A percentile compares a stretch with the other conserved stretches of the same genome.
phyloP scores from a whole-genome alignment of 805 yeast species.

The Kregervanrija delftensis region DNA sequence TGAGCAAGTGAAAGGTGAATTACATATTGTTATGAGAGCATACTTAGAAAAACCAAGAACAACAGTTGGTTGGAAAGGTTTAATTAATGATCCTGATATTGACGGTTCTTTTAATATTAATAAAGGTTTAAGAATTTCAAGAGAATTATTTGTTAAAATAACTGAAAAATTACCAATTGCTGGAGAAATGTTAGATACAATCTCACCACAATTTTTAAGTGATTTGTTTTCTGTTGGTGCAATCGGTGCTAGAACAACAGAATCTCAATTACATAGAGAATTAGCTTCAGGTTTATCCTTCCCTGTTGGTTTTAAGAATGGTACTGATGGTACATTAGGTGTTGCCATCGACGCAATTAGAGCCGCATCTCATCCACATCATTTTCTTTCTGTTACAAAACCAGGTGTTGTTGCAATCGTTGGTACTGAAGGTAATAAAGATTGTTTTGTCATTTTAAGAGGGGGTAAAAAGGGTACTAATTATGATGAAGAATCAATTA shows the following conservation, averaged over 20 bases:
- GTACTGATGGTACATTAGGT: slow-evolving; percentile 92
- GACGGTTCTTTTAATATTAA: slow-evolving; percentile 90
- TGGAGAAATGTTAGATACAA: slow-evolving; percentile 96
- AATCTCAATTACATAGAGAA: slow-evolving; percentile 95
- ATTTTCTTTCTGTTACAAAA: slow-evolving; percentile 89
- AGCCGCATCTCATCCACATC: slow-evolving; percentile 90
- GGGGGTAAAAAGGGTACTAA: slow-evolving; percentile 95
- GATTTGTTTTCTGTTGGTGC: slow-evolving; percentile 96
- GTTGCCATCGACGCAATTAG: slow-evolving; percentile 93
- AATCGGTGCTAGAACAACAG: slow-evolving; percentile 98
- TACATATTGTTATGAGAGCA: slow-evolving; percentile 92
- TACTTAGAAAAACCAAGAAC: slow-evolving; percentile 97
- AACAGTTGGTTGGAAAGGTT: slow-evolving; percentile 98
- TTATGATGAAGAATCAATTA: slow-evolving; percentile 70
- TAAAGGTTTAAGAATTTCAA: slow-evolving; percentile 84
- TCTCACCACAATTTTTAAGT: slow-evolving; percentile 90
- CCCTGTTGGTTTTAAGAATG: slow-evolving; percentile 98
- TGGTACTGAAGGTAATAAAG: slow-evolving; percentile 89
- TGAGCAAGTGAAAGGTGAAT: slow-evolving; percentile 61
- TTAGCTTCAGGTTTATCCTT: slow-evolving; percentile 93
- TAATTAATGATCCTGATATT: slow-evolving; percentile 94
- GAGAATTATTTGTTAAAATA: slow-evolving; percentile 78
- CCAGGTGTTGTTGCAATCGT: slow-evolving; percentile 96
- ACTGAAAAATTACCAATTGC: slow-evolving; percentile 88
- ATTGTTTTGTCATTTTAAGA: slow-evolving; percentile 85